Evolutionary conservation across 495 filamentous ascomycete species (phyloP), one percentile per base, ranked within the genome.

Genomic region (Aspergillus saccharolyticus): DNA sequence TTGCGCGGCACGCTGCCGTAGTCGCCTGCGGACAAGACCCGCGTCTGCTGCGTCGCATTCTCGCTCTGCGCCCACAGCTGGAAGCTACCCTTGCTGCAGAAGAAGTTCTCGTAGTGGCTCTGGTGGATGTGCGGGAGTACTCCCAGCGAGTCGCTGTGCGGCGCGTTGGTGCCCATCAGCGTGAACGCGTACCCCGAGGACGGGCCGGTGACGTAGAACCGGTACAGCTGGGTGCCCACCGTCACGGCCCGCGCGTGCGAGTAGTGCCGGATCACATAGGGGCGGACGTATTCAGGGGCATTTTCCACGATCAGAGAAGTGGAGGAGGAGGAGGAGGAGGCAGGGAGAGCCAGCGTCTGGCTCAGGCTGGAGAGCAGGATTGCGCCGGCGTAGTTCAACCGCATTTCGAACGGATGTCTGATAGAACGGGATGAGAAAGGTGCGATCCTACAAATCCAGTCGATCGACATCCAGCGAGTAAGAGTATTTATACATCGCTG

Each of bases 81-180:
- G 56, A 74, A 71, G 8, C 72, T 71, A 43, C 74, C 74, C 58
- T 76, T 76, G 58, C 67, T 60, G 48, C 69, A 61, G 71, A 70
- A 77, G 56, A 79, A 79, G 63, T 74, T 75, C 63, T 77, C 76
- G 52, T 76, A 76, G 49, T 77, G 74, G 24, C 50, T 56, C 39
- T 67, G 58, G 55, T 79, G 76, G 21, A 74, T 68, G 56, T 79
- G 74, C 0, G 76, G 74, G 10, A 75, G 60, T 10, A 79, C 69
- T 39, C 74, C 73, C 6, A 74, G 57, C 0, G 53, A 42, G 15
- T 52, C 55, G 22, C 64, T 66, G 4, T 49, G 52, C 0, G 71
- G 71, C 6, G 73, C 67, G 62, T 76, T 75, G 52, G 73, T 75
- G 65, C 65, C 65, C 56, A 77, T 69, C 51, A 80, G 60, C 22